phyloP scores from a whole-genome alignment of 2,329 filamentous ascomycete species.

The Diaporthe eres region DNA sequence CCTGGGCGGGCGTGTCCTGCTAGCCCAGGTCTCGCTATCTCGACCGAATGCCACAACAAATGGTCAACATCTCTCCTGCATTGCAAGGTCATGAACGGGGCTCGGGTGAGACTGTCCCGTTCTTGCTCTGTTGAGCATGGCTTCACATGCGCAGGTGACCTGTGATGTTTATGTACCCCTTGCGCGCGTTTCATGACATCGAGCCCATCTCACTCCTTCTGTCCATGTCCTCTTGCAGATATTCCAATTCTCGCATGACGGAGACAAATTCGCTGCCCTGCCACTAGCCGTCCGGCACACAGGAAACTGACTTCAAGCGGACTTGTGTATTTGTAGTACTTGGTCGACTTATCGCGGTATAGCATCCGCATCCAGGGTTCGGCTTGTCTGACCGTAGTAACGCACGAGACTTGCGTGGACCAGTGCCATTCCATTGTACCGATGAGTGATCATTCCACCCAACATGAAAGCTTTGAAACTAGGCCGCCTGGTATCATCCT shows the following conservation, averaged over 20 bases:
- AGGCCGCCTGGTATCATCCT: rapidly evolving
- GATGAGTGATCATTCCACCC: background rate
- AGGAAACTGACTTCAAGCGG: background rate
- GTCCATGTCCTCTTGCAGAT: background rate
- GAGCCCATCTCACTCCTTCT: background rate
- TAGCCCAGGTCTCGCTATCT: background rate
- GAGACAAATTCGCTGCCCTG: background rate
- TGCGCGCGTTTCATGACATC: background rate
- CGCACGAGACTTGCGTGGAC: background rate
- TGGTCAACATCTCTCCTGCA: background rate
- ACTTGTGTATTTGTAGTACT: background rate
- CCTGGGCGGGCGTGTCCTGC: background rate
- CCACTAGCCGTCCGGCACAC: too few species aligned
- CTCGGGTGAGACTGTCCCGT: too few species aligned
- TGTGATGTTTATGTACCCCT: background rate
- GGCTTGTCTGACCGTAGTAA: background rate
- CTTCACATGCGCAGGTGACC: background rate
- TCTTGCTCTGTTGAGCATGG: background rate
- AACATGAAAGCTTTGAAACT: background rate
- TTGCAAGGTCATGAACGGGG: background rate
- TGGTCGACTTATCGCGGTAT: background rate
- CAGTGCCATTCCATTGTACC: too few species aligned
- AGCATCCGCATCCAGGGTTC: background rate
- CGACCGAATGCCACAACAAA: background rate
- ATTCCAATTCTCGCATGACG: too few species aligned